Percentiles rank a stretch among this genome's conserved stretches.
Evolutionary conservation across 768 basidiomycete genomes (phyloP).

Genomic region (Amanita exitialis): DNA sequence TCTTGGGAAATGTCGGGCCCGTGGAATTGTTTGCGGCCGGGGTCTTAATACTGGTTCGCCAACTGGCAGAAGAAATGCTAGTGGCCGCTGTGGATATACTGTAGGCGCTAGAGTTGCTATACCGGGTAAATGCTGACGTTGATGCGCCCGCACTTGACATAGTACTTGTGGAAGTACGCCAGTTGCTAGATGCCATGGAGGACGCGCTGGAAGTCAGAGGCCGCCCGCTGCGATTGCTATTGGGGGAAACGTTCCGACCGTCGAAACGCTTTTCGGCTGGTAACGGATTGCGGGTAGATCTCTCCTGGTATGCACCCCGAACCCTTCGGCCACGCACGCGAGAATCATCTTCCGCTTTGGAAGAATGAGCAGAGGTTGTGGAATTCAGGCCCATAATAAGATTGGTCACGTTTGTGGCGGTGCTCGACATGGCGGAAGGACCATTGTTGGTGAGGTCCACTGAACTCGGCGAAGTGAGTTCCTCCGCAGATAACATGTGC

Average conservation of each 20-base stretch:
- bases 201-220: conserved; percentile 47
- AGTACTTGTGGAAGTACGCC: conserved; percentile 72
- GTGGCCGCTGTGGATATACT: conserved; percentile 78
- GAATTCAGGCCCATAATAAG: conserved; percentile 64
- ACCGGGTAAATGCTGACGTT: conserved; percentile 66
- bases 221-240: conserved; percentile 45
- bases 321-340: conserved; percentile 42
- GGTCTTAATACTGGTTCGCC: conserved; percentile 46
- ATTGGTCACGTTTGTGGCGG: conserved; percentile 69
- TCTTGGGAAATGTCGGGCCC: conserved; percentile 41
- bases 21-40: conserved; percentile 19
- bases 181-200: conserved; percentile 58
- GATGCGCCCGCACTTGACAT: conserved; percentile 60
- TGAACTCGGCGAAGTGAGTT: conserved; percentile 21
- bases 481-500: conserved; percentile 29
- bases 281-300: neutral
- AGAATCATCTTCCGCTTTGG: conserved; percentile 28
- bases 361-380: conserved; percentile 21
- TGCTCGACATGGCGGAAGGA: conserved; percentile 41
- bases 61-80: conserved; percentile 64
- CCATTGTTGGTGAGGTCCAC: conserved; percentile 17
- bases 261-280: conserved; percentile 21
- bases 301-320: conserved; percentile 11
- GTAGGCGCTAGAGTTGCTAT: conserved; percentile 64
- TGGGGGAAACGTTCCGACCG: conserved; percentile 45